Conservation (phyloP, 177 flowering plant genomes). For the Tripterygium wilfordii region DNA sequence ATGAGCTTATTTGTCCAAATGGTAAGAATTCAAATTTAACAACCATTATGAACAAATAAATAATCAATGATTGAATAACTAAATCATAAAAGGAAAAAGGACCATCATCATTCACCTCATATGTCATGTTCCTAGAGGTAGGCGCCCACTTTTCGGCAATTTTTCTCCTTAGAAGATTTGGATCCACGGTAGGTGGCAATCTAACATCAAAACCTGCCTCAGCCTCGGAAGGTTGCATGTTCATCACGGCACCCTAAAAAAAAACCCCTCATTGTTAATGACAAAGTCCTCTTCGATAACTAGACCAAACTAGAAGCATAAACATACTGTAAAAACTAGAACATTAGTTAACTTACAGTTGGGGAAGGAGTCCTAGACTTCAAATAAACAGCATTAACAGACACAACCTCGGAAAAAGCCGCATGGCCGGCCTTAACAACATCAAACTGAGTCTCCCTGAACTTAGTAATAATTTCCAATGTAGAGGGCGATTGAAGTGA, state of each 20-base stretch:
- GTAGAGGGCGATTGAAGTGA: not conserved
- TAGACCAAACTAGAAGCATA: not conserved
- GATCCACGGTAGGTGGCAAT: slow-evolving; percentile 75
- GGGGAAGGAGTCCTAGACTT: slow-evolving; percentile 74
- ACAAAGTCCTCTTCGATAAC: not conserved
- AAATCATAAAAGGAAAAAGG: not conserved
- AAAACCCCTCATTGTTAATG: not conserved
- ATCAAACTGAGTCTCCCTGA: slow-evolving; percentile 74
- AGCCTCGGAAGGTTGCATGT: slow-evolving; percentile 96
- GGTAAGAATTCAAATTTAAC: no score
- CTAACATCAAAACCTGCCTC: slow-evolving; percentile 90
- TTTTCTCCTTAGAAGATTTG: slow-evolving; percentile 55
- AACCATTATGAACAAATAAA: no score
- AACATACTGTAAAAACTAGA: not conserved
- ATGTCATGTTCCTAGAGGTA: slow-evolving; percentile 71
- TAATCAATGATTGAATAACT: no score
- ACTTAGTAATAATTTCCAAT: slow-evolving; percentile 50
- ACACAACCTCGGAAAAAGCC: slow-evolving; percentile 67
- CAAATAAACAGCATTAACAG: slow-evolving; percentile 80
- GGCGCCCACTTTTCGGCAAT: slow-evolving; percentile 94
- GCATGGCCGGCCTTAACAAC: slow-evolving; percentile 75
- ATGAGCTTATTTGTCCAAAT: no score
- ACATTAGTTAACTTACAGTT: slow-evolving; percentile 29
- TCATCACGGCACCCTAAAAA: slow-evolving; percentile 85
- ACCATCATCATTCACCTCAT: slow-evolving; percentile 33